Conservation (phyloP, 2,329 filamentous ascomycete genomes). For the Myriosclerotinia curreyana region DNA sequence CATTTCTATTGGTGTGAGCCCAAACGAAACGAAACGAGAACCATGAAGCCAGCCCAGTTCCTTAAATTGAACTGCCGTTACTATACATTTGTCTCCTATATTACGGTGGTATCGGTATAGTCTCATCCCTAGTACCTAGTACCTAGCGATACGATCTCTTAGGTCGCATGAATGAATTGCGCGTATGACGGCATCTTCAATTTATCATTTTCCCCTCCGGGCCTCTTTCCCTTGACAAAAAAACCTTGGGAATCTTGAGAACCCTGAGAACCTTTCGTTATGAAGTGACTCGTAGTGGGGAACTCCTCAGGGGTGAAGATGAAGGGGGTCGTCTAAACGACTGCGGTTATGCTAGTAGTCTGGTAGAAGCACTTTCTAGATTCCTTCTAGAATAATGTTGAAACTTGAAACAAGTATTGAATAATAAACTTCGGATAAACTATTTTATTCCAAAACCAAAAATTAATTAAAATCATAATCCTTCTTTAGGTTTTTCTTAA, state of each 20-base stretch:
- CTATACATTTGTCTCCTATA: conserved; percentile 1
- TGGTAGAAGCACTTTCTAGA: not conserved
- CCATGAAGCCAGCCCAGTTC: not conserved
- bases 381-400: conserved; percentile 17
- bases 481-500: not conserved
- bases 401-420: not conserved
- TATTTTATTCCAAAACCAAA: too few species aligned
- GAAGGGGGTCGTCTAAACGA: conserved; percentile 9
- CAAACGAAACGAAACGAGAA: conserved; percentile 8
- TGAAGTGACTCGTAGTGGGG: conserved; percentile 20
- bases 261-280: not conserved
- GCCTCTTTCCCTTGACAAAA: not conserved
- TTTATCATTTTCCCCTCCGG: conserved; percentile 20
- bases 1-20: conserved; percentile 22
- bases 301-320: conserved; percentile 11
- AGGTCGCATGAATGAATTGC: conserved; percentile 28
- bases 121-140: not conserved
- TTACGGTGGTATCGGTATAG: conserved; percentile 4
- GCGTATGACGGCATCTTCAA: conserved; percentile 31
- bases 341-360: conserved; percentile 9
- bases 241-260: not conserved
- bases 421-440: conserved; percentile 8
- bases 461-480: too few species aligned
- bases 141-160: conserved; percentile 3
- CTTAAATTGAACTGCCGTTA: conserved; percentile 5